phyloP scores from a whole-genome alignment of 2,329 filamentous ascomycete species.

The Nemania sp. region DNA sequence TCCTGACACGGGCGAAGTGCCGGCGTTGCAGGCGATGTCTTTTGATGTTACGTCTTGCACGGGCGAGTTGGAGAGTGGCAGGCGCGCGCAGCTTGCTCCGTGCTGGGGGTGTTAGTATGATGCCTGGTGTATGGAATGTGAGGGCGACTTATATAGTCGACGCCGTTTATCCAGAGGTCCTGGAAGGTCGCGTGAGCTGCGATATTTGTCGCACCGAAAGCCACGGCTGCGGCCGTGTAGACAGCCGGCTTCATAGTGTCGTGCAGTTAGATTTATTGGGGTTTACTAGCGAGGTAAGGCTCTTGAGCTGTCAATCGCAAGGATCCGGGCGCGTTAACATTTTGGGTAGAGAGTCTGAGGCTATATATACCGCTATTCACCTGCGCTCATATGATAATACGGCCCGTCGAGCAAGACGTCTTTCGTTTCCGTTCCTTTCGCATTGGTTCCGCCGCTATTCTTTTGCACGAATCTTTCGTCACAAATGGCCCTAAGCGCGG shows the following conservation, averaged over 20 bases:
- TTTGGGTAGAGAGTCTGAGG: background rate
- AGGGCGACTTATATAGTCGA: constrained; percentile 51
- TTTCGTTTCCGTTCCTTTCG: background rate
- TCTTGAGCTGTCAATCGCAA: constrained; percentile 1
- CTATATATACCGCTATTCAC: constrained; percentile 12
- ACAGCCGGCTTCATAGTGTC: constrained; percentile 55
- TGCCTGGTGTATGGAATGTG: background rate
- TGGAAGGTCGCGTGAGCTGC: constrained; percentile 65
- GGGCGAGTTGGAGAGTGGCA: constrained; percentile 64
- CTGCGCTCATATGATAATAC: background rate
- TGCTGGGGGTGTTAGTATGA: constrained; percentile 46
- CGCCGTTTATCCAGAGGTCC: constrained; percentile 61
- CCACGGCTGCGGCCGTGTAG: constrained; percentile 47
- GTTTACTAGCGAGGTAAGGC: background rate
- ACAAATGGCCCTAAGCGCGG: constrained; percentile 15
- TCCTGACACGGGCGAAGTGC: constrained; percentile 51
- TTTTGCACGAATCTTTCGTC: constrained; percentile 1
- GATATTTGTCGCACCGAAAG: constrained; percentile 53
- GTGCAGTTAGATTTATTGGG: background rate
- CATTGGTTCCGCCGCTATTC: background rate
- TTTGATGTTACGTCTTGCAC: constrained; percentile 58
- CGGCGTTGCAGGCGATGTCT: constrained; percentile 59
- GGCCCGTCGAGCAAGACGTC: constrained; percentile 13
- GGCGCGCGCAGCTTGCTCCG: constrained; percentile 60
- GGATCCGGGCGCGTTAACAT: background rate